Evolutionary conservation across 2,329 filamentous ascomycete genomes (phyloP).

Genomic region (Stemphylium vesicarium): DNA sequence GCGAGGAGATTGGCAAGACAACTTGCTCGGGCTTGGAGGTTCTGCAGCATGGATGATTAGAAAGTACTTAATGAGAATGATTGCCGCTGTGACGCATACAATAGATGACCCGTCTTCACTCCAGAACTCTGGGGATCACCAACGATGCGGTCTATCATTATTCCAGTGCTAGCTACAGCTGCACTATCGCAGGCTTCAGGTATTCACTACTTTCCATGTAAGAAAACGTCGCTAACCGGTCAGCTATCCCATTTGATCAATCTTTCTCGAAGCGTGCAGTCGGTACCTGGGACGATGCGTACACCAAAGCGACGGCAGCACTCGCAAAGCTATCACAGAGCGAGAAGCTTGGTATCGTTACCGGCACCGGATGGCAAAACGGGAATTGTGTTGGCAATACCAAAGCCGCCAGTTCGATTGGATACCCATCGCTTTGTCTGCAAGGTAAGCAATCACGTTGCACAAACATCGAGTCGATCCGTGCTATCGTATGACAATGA

Average conservation of each 20-base stretch:
- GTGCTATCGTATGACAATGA: not conserved
- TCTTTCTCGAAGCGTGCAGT: constrained; percentile 31
- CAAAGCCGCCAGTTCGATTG: constrained; percentile 41
- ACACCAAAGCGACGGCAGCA: constrained; percentile 49
- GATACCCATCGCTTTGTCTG: constrained; percentile 48
- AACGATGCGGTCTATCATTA: constrained; percentile 36
- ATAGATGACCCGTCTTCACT: constrained; percentile 2
- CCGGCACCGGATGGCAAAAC: constrained; percentile 43
- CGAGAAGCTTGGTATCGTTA: constrained; percentile 51
- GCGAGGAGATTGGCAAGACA: constrained; percentile 24
- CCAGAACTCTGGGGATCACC: not conserved
- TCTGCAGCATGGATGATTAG: constrained; percentile 1
- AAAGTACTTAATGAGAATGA: constrained; percentile 30
- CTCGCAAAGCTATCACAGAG: constrained; percentile 48
- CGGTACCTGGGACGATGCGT: constrained; percentile 48
- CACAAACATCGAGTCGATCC: not conserved
- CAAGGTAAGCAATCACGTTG: constrained; percentile 40
- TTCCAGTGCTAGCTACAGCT: constrained; percentile 33
- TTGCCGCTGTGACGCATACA: constrained; percentile 4
- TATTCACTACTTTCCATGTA: constrained; percentile 7
- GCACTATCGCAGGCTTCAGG: constrained; percentile 30
- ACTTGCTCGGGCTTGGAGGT: constrained; percentile 9
- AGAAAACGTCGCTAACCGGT: constrained; percentile 3
- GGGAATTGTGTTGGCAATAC: constrained; percentile 49
- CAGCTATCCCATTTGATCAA: constrained; percentile 31